Conservation (phyloP, 306 rosid species). For the Vigna mungo region DNA sequence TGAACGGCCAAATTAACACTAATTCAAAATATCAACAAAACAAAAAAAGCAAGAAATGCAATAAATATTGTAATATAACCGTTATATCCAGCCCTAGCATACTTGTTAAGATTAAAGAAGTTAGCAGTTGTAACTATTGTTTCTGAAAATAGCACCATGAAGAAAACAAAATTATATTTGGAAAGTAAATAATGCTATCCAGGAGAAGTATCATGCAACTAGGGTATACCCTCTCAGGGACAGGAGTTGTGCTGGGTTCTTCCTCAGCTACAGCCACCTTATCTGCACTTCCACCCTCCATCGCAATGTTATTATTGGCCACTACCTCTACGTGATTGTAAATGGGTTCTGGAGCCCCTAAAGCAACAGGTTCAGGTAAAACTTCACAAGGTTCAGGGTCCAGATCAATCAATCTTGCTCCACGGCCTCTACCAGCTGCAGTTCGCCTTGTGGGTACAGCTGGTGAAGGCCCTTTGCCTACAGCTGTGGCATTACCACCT, state of each 20-base stretch:
- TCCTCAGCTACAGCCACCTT: conserved; percentile 79
- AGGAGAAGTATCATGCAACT: conserved; percentile 37
- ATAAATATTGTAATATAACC: conserved; percentile 2
- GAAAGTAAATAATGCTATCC: conserved; percentile 33
- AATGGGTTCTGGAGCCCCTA: conserved; percentile 69
- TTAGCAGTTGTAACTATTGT: conserved; percentile 7
- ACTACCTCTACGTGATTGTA: conserved; percentile 65
- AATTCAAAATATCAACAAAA: conserved; percentile 15
- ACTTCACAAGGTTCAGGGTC: conserved; percentile 81
- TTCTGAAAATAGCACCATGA: conserved; percentile 32
- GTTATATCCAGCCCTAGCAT: conserved; percentile 18
- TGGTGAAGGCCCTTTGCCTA: conserved; percentile 81
- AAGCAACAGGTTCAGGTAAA: conserved; percentile 69
- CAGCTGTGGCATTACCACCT: conserved; percentile 78
- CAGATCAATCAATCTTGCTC: conserved; percentile 76
- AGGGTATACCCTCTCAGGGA: conserved; percentile 83
- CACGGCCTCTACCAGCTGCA: conserved; percentile 96
- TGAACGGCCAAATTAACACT: conserved; percentile 30
- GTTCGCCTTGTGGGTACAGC: conserved; percentile 85
- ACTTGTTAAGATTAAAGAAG: neutral
- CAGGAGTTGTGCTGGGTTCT: conserved; percentile 77
- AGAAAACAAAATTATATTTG: conserved; percentile 23
- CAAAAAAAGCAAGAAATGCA: conserved; percentile 6
- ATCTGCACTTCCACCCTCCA: conserved; percentile 89
- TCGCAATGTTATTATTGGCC: conserved; percentile 71